These are phyloP conservation scores for Pythium plurisporium DNA, from an alignment of 352 stramenopile genomes.

Conservation along the genomic window DNA sequence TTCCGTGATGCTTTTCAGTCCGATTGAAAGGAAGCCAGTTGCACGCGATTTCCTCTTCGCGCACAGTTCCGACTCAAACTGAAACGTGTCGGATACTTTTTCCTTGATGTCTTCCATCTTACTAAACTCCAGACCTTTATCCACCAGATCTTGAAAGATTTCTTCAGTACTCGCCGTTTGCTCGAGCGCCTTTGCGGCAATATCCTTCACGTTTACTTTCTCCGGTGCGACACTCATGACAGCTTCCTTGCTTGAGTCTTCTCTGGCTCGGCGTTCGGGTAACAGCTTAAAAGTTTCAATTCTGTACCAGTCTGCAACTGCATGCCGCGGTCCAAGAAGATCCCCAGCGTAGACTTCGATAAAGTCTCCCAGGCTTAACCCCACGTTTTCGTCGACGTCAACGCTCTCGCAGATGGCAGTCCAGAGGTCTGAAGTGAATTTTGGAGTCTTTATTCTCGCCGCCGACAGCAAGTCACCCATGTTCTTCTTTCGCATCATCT, in stretches of 20 bases:
- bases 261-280: conserved; percentile 29
- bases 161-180: conserved; percentile 41
- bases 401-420: conserved; percentile 35
- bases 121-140: conserved; percentile 42
- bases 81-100: conserved; percentile 16
- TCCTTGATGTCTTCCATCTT: conserved; percentile 39
- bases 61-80: conserved; percentile 26
- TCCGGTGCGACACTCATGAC: conserved; percentile 40
- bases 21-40: conserved; percentile 36
- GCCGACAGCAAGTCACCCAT: conserved; percentile 35
- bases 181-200: conserved; percentile 38
- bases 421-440: conserved; percentile 44
- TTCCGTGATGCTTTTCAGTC: conserved; percentile 36
- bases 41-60: conserved; percentile 28
- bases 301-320: conserved; percentile 46
- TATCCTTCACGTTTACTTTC: conserved; percentile 44
- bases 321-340: conserved; percentile 35
- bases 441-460: conserved; percentile 32
- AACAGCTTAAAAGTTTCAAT: conserved; percentile 59
- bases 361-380: conserved; percentile 33
- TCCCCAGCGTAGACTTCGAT: conserved; percentile 37
- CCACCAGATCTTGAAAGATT: conserved; percentile 40
- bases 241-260: conserved; percentile 40
- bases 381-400: conserved; percentile 27
- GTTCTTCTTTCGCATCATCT: conserved; percentile 40